Percentiles rank a stretch among this genome's conserved stretches.
Evolutionary conservation across 352 stramenopile genomes (phyloP).

Genomic region (Stramenopiles sp.): DNA sequence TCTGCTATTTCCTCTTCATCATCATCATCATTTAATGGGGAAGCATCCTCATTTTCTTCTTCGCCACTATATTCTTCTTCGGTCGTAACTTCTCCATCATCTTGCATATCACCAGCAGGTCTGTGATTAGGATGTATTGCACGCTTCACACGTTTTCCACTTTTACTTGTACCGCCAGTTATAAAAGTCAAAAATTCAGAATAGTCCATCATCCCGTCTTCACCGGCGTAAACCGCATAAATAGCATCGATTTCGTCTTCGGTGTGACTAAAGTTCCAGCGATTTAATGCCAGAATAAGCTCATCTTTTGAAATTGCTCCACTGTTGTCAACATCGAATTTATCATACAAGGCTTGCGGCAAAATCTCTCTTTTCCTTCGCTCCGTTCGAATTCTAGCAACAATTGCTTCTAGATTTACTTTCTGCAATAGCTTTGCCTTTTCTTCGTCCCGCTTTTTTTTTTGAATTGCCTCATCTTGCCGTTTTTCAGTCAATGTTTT

Average conservation of each 20-base stretch:
- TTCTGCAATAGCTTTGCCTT: background rate
- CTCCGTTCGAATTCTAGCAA: background rate
- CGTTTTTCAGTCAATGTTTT: background rate
- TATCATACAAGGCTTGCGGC: background rate
- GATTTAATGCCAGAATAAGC: background rate
- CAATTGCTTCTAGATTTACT: slow-evolving; percentile 6
- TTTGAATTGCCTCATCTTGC: background rate
- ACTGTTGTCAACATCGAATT: background rate
- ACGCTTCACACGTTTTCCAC: background rate
- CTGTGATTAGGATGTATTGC: background rate
- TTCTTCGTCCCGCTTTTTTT: background rate
- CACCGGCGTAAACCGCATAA: background rate
- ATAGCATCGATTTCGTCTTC: slow-evolving; percentile 1
- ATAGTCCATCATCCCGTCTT: slow-evolving; percentile 1
- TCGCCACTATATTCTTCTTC: background rate
- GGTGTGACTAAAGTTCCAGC: background rate
- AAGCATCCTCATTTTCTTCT: background rate
- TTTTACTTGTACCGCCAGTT: background rate
- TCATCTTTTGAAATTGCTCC: slow-evolving; percentile 11
- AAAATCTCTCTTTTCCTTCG: background rate
- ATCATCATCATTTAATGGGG: background rate
- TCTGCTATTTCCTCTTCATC: background rate
- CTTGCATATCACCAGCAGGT: background rate
- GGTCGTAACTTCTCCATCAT: background rate
- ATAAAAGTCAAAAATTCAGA: slow-evolving; percentile 3